phyloP scores from a whole-genome alignment of 768 basidiomycete species.

The Mycena rebaudengoi region DNA sequence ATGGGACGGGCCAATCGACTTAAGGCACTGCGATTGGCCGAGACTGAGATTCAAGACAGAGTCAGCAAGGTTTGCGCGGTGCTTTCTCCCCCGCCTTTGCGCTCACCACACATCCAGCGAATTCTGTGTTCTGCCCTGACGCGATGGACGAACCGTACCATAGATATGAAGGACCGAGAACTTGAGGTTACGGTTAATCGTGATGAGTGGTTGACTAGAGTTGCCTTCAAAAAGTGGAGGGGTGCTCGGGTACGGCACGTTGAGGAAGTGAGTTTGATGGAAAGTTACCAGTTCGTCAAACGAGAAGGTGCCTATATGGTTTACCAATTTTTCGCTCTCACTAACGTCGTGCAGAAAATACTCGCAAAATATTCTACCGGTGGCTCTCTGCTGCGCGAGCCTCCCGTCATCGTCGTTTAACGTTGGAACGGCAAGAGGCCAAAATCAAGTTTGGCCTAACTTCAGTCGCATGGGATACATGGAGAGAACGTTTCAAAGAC shows the following conservation, averaged over 20 bases:
- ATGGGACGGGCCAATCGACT: slow-evolving; percentile 16
- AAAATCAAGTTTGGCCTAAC: slow-evolving; percentile 63
- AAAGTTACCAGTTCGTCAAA: slow-evolving; percentile 84
- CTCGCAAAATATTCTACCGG: slow-evolving; percentile 71
- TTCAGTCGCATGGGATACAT: slow-evolving; percentile 76
- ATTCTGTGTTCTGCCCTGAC: slow-evolving; percentile 55
- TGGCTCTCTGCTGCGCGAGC: slow-evolving; percentile 73
- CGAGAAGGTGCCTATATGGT: slow-evolving; percentile 64
- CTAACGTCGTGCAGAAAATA: slow-evolving; percentile 56
- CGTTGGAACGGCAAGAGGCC: slow-evolving; percentile 68
- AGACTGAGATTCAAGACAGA: slow-evolving; percentile 5
- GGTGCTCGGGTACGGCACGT: slow-evolving; percentile 65
- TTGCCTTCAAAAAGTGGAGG: slow-evolving; percentile 77
- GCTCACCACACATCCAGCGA: slow-evolving; percentile 49
- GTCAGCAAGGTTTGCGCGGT: slow-evolving; percentile 9
- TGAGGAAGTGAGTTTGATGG: slow-evolving; percentile 81
- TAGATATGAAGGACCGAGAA: slow-evolving; percentile 77
- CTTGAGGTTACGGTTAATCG: slow-evolving; percentile 52
- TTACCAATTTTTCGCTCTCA: neutral
- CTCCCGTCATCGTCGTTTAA: slow-evolving; percentile 65
- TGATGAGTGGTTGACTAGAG: slow-evolving; percentile 43
- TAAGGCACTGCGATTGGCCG: slow-evolving; percentile 14
- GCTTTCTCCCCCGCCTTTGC: neutral
- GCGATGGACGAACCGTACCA: slow-evolving; percentile 77
- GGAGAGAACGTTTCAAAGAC: slow-evolving; percentile 77